These are phyloP conservation scores for Sporopachydermia cereana DNA, from an alignment of 1,139 yeast genomes.

Conservation along the genomic window DNA sequence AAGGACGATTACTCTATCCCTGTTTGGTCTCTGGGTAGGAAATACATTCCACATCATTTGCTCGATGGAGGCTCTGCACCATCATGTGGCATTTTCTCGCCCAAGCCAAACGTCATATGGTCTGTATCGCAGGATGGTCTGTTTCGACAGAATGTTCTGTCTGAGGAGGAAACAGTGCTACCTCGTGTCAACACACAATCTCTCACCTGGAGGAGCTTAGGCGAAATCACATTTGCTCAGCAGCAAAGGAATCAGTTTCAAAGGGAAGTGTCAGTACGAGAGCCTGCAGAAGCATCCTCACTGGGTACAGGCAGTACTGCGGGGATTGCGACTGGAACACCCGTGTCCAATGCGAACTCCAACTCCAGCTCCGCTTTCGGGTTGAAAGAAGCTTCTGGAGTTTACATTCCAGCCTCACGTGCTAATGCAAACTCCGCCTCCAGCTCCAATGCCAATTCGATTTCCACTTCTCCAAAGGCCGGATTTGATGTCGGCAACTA, in stretches of 20 bases:
- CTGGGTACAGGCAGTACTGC: constrained; percentile 6
- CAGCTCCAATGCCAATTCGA: constrained; percentile 1
- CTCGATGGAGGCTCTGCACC: constrained; percentile 40
- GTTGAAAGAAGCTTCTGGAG: constrained; percentile 1
- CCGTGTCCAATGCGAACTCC: constrained; percentile 6
- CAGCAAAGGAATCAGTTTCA: constrained; percentile 41
- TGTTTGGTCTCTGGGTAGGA: constrained; percentile 63
- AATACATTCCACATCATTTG: constrained; percentile 61
- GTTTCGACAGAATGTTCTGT: constrained; percentile 45
- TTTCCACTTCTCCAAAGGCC: neutral
- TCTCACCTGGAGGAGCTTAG: constrained; percentile 44
- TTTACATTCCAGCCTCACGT: constrained; percentile 11
- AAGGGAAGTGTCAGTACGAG: constrained; percentile 5
- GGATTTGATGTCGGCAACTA: neutral
- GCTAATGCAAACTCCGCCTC: constrained; percentile 7
- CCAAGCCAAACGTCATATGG: constrained; percentile 38
- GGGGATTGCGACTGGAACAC: constrained; percentile 9
- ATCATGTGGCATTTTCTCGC: constrained; percentile 40
- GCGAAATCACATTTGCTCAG: constrained; percentile 39
- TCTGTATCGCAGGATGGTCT: constrained; percentile 42
- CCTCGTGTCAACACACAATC: constrained; percentile 44
- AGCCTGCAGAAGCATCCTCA: constrained; percentile 5
- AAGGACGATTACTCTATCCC: constrained; percentile 68
- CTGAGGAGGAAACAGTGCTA: constrained; percentile 36
- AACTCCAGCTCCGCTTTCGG: neutral